Percentiles rank a stretch among this genome's conserved stretches.
These are phyloP conservation scores for Corynascus novoguineensis DNA, from an alignment of 495 filamentous ascomycete species.

Conservation along the genomic window DNA sequence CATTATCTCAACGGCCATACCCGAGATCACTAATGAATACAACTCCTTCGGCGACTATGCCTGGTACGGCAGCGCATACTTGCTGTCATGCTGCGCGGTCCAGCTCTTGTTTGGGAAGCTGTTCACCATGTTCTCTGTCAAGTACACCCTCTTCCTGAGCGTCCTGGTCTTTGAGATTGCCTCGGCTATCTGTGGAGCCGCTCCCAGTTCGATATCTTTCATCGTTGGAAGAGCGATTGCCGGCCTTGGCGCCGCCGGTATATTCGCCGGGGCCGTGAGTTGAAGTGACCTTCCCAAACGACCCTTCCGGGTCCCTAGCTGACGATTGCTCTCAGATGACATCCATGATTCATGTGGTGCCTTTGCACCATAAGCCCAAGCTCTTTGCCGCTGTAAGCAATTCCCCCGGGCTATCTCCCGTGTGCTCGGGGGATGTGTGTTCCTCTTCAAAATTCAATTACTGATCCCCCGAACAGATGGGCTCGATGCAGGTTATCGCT, in stretches of 20 bases:
- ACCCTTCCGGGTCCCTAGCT: too few relatives aligned
- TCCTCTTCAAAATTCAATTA: too few relatives aligned
- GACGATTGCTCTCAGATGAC: too few relatives aligned
- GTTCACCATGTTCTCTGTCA: conserved; percentile 41
- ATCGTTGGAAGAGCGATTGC: conserved; percentile 44
- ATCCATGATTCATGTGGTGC: conserved; percentile 46
- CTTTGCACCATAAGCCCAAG: conserved; percentile 36
- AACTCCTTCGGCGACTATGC: conserved; percentile 17
- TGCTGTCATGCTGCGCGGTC: conserved; percentile 45
- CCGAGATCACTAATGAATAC: conserved; percentile 9
- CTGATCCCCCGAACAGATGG: too few relatives aligned
- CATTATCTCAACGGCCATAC: conserved; percentile 8
- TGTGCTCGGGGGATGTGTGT: too few relatives aligned
- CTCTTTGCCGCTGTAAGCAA: neutral
- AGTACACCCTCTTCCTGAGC: conserved; percentile 37
- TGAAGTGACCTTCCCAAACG: too few relatives aligned
- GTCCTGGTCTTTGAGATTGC: conserved; percentile 46
- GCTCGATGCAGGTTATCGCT: neutral
- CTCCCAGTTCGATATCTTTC: conserved; percentile 43
- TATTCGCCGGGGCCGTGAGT: conserved; percentile 32
- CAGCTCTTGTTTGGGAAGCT: conserved; percentile 18
- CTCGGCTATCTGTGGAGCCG: conserved; percentile 49
- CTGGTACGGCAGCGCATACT: conserved; percentile 52
- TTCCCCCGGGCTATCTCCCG: too few relatives aligned
- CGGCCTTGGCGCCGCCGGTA: conserved; percentile 20